Base-by-base conservation (phyloP, 2,329 filamentous ascomycete species). In the Paraconiothyrium sp. region DNA sequence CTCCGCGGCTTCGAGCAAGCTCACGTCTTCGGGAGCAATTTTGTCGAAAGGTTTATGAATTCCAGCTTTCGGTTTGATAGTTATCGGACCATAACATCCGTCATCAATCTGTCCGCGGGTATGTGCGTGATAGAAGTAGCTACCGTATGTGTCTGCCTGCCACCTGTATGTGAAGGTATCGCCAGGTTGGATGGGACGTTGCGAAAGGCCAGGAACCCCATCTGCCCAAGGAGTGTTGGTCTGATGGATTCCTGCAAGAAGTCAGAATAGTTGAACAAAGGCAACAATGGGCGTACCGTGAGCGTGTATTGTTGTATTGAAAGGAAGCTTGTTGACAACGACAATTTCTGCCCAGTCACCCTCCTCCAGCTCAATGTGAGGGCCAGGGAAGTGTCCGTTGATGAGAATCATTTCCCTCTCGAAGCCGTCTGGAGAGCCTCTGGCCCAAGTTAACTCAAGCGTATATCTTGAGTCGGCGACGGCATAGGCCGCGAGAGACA, bases 91-190 rank as follows among this genome's bases (percentile, higher is more conserved):
- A 54, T 84, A 86, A 11, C 88, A 75, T 0, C 88, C 88, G 66
- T 90, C 88, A 60, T 87, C 84, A 14, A 89, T 80, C 62, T 88
- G 86, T 1, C 82, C 82, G 1, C 79, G 76, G 27, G 81, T 80
- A 67, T 90, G 88, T 0, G 85, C 82, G 74, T 89, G 88, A 65
- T 89, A 90, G 80, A 85, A 89, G 74, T 86, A 88, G 46, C 82
- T 84, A 3, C 88, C 88, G 66, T 86, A 84, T 58, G 87, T 82
- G 0, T 79, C 80, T 0, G 87, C 86, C n/a, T 77, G 81, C 79
- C 85, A 90, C 35, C 77, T 78, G 68, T 89, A 87, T 0, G 79
- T 77, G 66, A 85, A 89, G 32, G 72, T 79, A 3, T 72, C 67
- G 1, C 83, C 82, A 0, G 85, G 81, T 13, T 75, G 67, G 58